Evolutionary conservation across 2,329 filamentous ascomycete species (phyloP), one percentile per base, ranked within the genome.

Genomic region (Macrophomina phaseolina): DNA sequence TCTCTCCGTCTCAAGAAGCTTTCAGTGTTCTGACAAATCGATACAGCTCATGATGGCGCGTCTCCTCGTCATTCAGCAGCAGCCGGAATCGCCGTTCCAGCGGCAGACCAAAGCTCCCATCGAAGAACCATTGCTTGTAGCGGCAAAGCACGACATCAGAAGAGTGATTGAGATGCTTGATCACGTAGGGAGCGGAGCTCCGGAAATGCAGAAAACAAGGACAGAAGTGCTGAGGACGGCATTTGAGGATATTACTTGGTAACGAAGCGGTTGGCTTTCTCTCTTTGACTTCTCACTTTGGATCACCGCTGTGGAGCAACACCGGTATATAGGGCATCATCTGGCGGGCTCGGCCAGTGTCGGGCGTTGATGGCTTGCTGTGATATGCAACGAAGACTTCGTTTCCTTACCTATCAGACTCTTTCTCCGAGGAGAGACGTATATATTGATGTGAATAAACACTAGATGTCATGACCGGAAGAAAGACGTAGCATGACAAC

Each of bases 201-300:
- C 81, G 2, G 82, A 83, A 69, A 82, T 83, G 80, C 81, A 81
- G 68, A 81, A 81, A 72, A 82, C 81, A 64, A 74, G 81, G 67
- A 82, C 80, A 6, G 80, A 82, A 34, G 81, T 83, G 8, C 71
- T 84, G 66, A 74, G 78, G 60, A 80, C 79, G 38, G 81, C 81
- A 0, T 82, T 81, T 70, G 76, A 79, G 67, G 77, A 78, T 65
- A 80, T 80, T 36, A 28, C 45, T 28, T 62, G 58, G 58, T 62
- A 49, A n/a, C 45, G 28, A 34, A 9, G 40, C 55, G 23, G n/a
- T 16, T 55, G 23, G 23, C 7, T 5, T 34, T 6, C n/a, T 30
- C 49, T 5, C n/a, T 52, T n/a, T 8, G 12, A 11, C 16, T 55
- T 55, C 52, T 40, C 18, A 5, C 5, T 34, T 38, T 40, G 16